Evolutionary conservation across 495 filamentous ascomycete species (phyloP).

Genomic region (Hypoxylon intermedium): DNA sequence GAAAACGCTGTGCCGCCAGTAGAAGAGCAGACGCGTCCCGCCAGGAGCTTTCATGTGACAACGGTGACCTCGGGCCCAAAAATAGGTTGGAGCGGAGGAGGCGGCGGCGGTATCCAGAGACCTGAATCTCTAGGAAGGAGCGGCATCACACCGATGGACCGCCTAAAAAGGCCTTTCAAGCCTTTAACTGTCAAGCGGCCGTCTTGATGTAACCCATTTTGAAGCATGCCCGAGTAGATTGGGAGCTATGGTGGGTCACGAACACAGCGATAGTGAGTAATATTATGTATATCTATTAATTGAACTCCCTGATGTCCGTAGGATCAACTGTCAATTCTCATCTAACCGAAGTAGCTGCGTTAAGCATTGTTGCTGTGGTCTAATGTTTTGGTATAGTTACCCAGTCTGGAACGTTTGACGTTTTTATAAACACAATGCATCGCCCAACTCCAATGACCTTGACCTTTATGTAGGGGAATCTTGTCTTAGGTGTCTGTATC

Average conservation of each 20-base stretch:
- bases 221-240: too few species aligned
- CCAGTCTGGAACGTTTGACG: too few species aligned
- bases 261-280: background rate
- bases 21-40: constrained; percentile 45
- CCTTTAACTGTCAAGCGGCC: constrained; percentile 53
- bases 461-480: background rate
- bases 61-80: constrained; percentile 37
- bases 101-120: constrained; percentile 44
- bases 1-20: constrained; percentile 37
- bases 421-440: too few species aligned
- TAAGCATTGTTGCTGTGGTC: too few species aligned
- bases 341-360: too few species aligned
- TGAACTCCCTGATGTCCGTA: too few species aligned
- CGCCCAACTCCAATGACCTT: too few species aligned
- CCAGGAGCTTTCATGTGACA: constrained; percentile 51
- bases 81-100: constrained; percentile 38
- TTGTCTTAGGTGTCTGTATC: background rate
- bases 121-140: constrained; percentile 42
- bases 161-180: constrained; percentile 55
- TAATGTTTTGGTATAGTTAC: too few species aligned
- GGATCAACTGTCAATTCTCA: too few species aligned
- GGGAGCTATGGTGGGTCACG: background rate
- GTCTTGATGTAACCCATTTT: constrained; percentile 1
- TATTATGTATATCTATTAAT: too few species aligned
- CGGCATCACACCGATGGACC: constrained; percentile 50